phyloP scores from a whole-genome alignment of 306 rosid genomes.

The Vigna hirtella region DNA sequence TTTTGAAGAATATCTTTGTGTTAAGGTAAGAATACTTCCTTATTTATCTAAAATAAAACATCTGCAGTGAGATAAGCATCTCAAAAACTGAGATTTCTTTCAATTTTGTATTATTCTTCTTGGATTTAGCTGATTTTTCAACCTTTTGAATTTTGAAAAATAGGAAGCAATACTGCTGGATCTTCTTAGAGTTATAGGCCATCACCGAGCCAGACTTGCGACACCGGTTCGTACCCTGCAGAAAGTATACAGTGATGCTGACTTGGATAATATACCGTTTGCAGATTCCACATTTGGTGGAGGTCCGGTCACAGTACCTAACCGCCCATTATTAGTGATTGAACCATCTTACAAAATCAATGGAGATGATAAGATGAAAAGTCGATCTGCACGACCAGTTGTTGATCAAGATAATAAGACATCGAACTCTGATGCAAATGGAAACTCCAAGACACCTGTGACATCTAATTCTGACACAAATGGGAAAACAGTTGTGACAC shows the following conservation, averaged over 20 bases:
- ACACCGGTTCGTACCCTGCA: conserved; percentile 95
- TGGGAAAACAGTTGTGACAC: conserved; percentile 46
- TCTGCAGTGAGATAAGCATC: not conserved
- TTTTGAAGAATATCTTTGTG: conserved; percentile 87
- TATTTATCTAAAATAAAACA: conserved; percentile 18
- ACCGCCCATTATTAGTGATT: conserved; percentile 74
- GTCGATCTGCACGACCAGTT: conserved; percentile 53
- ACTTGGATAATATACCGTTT: conserved; percentile 73
- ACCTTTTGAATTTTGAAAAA: conserved; percentile 40
- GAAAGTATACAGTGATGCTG: conserved; percentile 73
- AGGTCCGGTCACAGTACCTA: conserved; percentile 55
- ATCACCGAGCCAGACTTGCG: conserved; percentile 96
- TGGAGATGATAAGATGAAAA: conserved; percentile 71
- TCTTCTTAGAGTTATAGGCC: conserved; percentile 95
- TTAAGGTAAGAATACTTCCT: conserved; percentile 70
- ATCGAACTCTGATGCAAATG: conserved; percentile 49
- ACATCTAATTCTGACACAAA: conserved; percentile 47
- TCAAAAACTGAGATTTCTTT: not conserved
- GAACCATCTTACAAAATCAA: conserved; percentile 72
- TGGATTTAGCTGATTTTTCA: conserved; percentile 47
- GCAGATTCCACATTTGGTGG: conserved; percentile 63
- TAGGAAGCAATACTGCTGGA: conserved; percentile 91
- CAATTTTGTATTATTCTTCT: conserved; percentile 23
- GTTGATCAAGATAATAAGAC: conserved; percentile 74
- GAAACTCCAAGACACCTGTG: conserved; percentile 44